Percentiles rank a stretch among this genome's conserved stretches.
phyloP scores from a whole-genome alignment of 2,329 filamentous ascomycete species.

The Hymenoscyphus salicellus region DNA sequence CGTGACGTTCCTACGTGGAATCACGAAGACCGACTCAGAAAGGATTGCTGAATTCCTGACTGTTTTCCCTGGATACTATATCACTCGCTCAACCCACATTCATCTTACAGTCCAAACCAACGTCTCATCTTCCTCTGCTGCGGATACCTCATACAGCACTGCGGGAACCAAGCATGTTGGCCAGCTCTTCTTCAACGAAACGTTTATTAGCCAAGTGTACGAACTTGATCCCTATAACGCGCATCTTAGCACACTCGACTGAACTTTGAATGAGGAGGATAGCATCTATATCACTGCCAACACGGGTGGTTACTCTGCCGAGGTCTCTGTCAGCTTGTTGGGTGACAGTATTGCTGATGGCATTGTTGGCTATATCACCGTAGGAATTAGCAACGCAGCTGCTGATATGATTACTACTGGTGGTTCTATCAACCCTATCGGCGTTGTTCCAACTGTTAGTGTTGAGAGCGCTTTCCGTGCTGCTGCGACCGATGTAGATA shows the following conservation, averaged over 20 bases:
- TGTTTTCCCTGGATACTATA: conserved; percentile 16
- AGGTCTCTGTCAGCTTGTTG: conserved; percentile 28
- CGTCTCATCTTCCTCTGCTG: not conserved
- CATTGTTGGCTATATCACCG: conserved; percentile 38
- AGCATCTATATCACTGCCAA: conserved; percentile 1
- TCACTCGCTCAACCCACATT: conserved; percentile 14
- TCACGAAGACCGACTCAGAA: conserved; percentile 10
- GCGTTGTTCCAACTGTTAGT: conserved; percentile 13
- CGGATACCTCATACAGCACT: conserved; percentile 1
- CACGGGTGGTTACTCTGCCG: conserved; percentile 9
- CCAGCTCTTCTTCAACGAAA: conserved; percentile 17
- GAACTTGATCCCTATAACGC: conserved; percentile 6
- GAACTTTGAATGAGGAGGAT: conserved; percentile 9
- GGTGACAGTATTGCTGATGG: conserved; percentile 36
- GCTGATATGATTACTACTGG: conserved; percentile 5
- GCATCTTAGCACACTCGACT: conserved; percentile 9
- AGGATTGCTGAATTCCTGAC: conserved; percentile 17
- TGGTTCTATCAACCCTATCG: conserved; percentile 4
- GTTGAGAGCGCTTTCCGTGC: conserved; percentile 7
- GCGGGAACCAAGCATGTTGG: conserved; percentile 12
- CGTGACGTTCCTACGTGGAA: conserved; percentile 13
- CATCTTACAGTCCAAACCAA: conserved; percentile 16
- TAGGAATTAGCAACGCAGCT: conserved; percentile 34
- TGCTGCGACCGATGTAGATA: conserved; percentile 9
- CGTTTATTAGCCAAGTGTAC: conserved; percentile 9